These are phyloP conservation scores for Purpureocillium takamizusanense DNA, from an alignment of 2,329 filamentous ascomycete species.

Conservation along the genomic window DNA sequence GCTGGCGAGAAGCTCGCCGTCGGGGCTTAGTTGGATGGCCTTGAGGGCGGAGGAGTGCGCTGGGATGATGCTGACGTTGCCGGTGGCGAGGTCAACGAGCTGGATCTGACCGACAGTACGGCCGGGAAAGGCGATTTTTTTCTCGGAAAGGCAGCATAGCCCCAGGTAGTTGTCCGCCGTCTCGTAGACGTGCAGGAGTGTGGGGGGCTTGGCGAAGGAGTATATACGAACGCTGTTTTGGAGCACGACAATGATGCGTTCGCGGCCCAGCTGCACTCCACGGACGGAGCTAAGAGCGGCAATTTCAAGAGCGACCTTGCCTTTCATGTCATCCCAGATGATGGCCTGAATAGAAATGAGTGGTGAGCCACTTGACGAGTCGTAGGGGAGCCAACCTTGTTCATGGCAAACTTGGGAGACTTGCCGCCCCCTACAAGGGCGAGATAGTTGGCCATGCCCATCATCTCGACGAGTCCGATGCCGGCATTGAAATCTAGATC, in stretches of 20 bases:
- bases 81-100: conserved; percentile 66
- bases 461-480: conserved; percentile 76
- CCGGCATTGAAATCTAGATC: conserved; percentile 66
- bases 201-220: conserved; percentile 63
- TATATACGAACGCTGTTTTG: conserved; percentile 78
- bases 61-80: conserved; percentile 86
- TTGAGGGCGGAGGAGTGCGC: conserved; percentile 75
- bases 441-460: conserved; percentile 77
- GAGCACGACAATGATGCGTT: conserved; percentile 71
- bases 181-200: conserved; percentile 67
- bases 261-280: conserved; percentile 67
- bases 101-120: conserved; percentile 82
- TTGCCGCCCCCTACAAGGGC: conserved; percentile 84
- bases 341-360: conserved; percentile 44
- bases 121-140: conserved; percentile 77
- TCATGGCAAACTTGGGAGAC: conserved; percentile 76
- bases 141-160: conserved; percentile 66
- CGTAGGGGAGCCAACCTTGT: conserved; percentile 54
- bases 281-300: conserved; percentile 74
- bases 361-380: not conserved
- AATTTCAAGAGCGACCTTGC: conserved; percentile 64
- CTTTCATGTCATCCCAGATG: conserved; percentile 84
- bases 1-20: conserved; percentile 76
- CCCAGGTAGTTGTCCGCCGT: conserved; percentile 80
- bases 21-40: conserved; percentile 69